Conservation (phyloP, 2,329 filamentous ascomycete species). For the Diaporthe aspalathi region DNA sequence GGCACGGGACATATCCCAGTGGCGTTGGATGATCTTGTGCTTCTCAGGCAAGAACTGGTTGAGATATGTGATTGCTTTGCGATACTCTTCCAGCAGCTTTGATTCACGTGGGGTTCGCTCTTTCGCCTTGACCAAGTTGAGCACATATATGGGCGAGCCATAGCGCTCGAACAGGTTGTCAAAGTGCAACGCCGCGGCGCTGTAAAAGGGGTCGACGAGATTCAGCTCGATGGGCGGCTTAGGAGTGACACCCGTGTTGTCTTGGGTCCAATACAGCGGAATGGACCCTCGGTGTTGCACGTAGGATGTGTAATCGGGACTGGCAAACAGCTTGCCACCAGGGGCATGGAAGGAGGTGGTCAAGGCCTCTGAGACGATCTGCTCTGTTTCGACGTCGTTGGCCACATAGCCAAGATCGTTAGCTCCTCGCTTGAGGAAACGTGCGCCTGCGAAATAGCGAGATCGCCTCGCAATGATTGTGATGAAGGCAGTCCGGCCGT, state of each 20-base stretch:
- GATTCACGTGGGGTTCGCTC: constrained; percentile 92
- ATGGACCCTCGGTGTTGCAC: constrained; percentile 98
- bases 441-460: constrained; percentile 90
- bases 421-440: constrained; percentile 92
- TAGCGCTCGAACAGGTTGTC: constrained; percentile 95
- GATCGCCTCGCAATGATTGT: constrained; percentile 94
- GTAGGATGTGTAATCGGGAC: constrained; percentile 93
- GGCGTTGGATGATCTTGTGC: constrained; percentile 91
- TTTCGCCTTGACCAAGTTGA: constrained; percentile 90
- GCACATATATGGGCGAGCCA: constrained; percentile 88
- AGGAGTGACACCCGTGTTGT: constrained; percentile 92
- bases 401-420: constrained; percentile 97
- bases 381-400: constrained; percentile 98
- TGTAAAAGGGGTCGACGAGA: constrained; percentile 95
- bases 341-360: constrained; percentile 97
- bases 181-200: constrained; percentile 92
- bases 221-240: constrained; percentile 97
- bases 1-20: constrained; percentile 98
- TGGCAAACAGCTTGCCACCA: constrained; percentile 85
- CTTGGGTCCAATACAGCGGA: constrained; percentile 96
- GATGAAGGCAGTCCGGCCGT: constrained; percentile 89
- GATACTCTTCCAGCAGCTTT: constrained; percentile 89
- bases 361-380: constrained; percentile 93
- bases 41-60: constrained; percentile 90
- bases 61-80: constrained; percentile 87